Evolutionary conservation across 2,329 filamentous ascomycete genomes (phyloP).

Genomic region (Magnaporthales sp.): DNA sequence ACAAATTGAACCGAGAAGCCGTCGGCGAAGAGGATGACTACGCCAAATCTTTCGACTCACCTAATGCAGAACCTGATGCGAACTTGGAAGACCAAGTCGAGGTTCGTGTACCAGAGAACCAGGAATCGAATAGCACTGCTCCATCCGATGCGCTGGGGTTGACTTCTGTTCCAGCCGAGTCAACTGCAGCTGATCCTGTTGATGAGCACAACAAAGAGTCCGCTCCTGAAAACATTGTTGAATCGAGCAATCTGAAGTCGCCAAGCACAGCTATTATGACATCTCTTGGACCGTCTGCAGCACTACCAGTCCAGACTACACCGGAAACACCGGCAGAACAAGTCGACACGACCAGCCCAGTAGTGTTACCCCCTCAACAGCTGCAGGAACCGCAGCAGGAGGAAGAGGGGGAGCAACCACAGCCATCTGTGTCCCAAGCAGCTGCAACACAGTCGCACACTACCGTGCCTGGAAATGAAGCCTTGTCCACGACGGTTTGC

Average conservation of each 20-base stretch:
- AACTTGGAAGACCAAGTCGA: slow-evolving; percentile 3
- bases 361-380: background rate
- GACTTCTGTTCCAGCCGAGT: background rate
- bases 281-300: background rate
- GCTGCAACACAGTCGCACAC: background rate
- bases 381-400: background rate
- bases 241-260: background rate
- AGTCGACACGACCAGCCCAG: background rate
- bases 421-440: background rate
- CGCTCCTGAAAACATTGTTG: background rate
- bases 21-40: slow-evolving; percentile 36
- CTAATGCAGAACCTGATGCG: slow-evolving; percentile 10
- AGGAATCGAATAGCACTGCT: background rate
- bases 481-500: background rate
- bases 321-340: background rate
- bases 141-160: background rate
- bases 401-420: background rate
- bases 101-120: slow-evolving; percentile 5
- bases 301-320: background rate
- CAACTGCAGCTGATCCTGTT: slow-evolving; percentile 6
- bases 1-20: slow-evolving; percentile 7
- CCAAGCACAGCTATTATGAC: background rate
- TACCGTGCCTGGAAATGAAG: background rate
- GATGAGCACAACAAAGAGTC: background rate
- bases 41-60: slow-evolving; percentile 42